A percentile compares a stretch with the other conserved stretches of the same genome.
Conservation (phyloP, 495 filamentous ascomycete genomes). For the Margaritispora aquatica region DNA sequence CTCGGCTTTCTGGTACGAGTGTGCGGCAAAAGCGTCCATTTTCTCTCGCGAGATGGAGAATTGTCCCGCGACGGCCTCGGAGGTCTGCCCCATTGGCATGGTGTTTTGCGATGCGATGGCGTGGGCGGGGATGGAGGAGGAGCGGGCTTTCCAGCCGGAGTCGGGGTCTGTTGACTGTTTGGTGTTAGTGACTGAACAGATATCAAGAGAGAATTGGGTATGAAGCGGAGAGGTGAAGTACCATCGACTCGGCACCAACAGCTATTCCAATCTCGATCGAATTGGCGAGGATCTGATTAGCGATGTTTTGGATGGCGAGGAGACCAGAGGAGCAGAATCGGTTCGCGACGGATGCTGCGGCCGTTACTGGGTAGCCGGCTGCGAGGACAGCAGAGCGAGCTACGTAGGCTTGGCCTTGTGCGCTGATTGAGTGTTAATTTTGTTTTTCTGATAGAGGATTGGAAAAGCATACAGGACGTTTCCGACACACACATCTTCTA, state of each 20-base stretch:
- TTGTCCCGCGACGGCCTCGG: conserved; percentile 88
- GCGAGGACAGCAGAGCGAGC: conserved; percentile 81
- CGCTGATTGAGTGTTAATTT: too few species aligned
- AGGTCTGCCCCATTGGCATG: conserved; percentile 95
- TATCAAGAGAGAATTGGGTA: too few species aligned
- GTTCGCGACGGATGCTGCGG: conserved; percentile 73
- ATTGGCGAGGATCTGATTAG: conserved; percentile 74
- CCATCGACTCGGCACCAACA: conserved; percentile 83
- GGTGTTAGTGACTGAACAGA: too few species aligned
- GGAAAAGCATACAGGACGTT: too few species aligned
- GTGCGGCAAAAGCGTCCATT: conserved; percentile 80
- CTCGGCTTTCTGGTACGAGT: conserved; percentile 81
- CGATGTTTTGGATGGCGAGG: conserved; percentile 89
- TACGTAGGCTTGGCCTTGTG: conserved; percentile 84
- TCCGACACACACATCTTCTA: conserved; percentile 89
- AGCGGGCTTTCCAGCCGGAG: conserved; percentile 19
- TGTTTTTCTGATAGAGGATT: too few species aligned
- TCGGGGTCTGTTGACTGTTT: conserved; percentile 37
- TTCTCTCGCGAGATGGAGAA: conserved; percentile 72
- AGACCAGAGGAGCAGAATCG: conserved; percentile 97
- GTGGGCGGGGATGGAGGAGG: conserved; percentile 55
- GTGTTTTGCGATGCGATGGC: conserved; percentile 70
- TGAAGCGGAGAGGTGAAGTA: too few species aligned
- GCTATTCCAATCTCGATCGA: conserved; percentile 84
- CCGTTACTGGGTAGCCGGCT: conserved; percentile 88